Conservation (phyloP, 2,329 filamentous ascomycete genomes). For the Calycina herbarum region DNA sequence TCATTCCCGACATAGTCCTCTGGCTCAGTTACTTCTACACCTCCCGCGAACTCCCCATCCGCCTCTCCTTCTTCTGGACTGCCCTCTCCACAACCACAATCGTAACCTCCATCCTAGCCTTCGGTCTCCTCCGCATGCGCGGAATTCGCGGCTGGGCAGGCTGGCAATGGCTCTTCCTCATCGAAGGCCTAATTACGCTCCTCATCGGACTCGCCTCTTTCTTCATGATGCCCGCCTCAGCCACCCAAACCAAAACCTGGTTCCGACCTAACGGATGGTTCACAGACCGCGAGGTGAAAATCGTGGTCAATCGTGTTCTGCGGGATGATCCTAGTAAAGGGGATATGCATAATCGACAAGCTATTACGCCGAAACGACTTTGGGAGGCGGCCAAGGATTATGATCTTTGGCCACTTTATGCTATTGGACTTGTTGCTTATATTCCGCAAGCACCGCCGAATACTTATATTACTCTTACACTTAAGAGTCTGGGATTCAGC, state of each 20-base stretch:
- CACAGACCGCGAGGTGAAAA: constrained; percentile 62
- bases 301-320: constrained; percentile 62
- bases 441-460: constrained; percentile 50
- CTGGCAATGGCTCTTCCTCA: constrained; percentile 56
- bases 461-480: constrained; percentile 55
- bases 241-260: constrained; percentile 56
- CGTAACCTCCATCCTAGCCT: constrained; percentile 55
- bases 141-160: constrained; percentile 51
- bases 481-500: constrained; percentile 38
- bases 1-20: constrained; percentile 64
- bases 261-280: constrained; percentile 65
- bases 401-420: constrained; percentile 58
- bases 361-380: constrained; percentile 50
- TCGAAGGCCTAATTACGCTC: constrained; percentile 57
- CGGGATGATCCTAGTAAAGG: constrained; percentile 52
- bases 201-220: constrained; percentile 53
- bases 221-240: constrained; percentile 59
- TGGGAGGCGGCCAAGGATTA: constrained; percentile 57
- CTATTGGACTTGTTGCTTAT: constrained; percentile 48
- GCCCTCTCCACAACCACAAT: constrained; percentile 48
- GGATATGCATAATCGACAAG: constrained; percentile 61
- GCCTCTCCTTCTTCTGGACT: constrained; percentile 71
- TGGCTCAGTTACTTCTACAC: constrained; percentile 79
- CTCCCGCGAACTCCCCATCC: constrained; percentile 64
- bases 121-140: constrained; percentile 53